Base-by-base conservation (phyloP, 257 asterid species). In the Buddleja alternifolia region DNA sequence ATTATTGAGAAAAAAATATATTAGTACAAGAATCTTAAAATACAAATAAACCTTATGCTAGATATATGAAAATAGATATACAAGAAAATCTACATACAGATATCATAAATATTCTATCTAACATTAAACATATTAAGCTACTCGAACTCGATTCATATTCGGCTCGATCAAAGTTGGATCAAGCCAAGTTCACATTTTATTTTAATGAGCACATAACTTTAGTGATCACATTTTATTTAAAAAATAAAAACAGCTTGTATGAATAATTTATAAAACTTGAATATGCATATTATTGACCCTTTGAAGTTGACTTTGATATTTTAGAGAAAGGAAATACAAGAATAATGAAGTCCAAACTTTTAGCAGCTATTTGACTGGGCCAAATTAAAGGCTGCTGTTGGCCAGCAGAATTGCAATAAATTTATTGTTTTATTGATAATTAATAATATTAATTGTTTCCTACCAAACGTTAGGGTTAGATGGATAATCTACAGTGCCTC, bases 251-350 rank as follows among this genome's bases (percentile, higher is more conserved):
- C 4, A 12, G 16, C 19, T 46, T 46, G 53, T 7, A 47, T 16
- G 21, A 17, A n/a, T 45, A 58, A 32, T 67, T 36, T 58, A 20
- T 15, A 37, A 15, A 61, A 60, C 12, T 60, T 70, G 75, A 70
- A 60, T 62, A 24, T 32, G 47, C 12, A 25, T 51, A 34, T 3
- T 62, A 63, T 66, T 48, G 69, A 58, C 60, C 32, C 34, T 19
- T 50, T 39, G 39, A 60, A 42, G 37, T 74, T 74, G 74, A 67
- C 74, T 51, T 36, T 53, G 8, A 8, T n/a, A 7, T 58, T 7
- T 14, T 17, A 14, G 17, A 0, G 3, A 29, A 45, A 3, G n/a
- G 25, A 34, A 42, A 19, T 21, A 56, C 20, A 14, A 1, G 7
- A 39, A 24, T 39, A 57, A 36, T 36, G 56, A 58, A 68, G 37